Evolutionary conservation across 495 filamentous ascomycete genomes (phyloP).

Genomic region (Penicillium coffeae): DNA sequence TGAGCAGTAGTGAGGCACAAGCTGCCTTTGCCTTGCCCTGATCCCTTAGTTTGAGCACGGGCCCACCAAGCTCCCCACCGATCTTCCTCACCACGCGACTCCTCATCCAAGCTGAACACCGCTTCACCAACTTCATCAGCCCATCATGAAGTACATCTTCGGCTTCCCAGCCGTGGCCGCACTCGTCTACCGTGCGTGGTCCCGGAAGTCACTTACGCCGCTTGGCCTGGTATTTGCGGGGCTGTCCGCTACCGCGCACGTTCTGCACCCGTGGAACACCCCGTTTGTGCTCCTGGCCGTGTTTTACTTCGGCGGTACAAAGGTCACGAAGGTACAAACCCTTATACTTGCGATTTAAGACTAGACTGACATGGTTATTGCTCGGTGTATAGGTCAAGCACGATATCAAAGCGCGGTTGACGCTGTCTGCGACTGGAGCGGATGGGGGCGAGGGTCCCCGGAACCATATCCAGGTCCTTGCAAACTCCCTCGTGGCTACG

Average conservation of each 20-base stretch:
- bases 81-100: not conserved
- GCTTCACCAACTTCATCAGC: not conserved
- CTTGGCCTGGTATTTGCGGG: constrained; percentile 63
- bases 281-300: constrained; percentile 76
- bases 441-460: constrained; percentile 75
- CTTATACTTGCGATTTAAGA: too few relatives aligned
- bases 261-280: constrained; percentile 85
- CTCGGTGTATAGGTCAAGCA: constrained; percentile 64
- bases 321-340: constrained; percentile 76
- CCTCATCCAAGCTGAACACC: constrained; percentile 1
- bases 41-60: too few relatives aligned
- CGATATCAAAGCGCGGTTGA: constrained; percentile 75
- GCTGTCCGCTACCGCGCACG: constrained; percentile 73
- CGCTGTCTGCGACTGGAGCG: constrained; percentile 66
- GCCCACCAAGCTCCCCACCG: too few relatives aligned
- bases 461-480: constrained; percentile 84
- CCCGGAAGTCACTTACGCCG: constrained; percentile 72
- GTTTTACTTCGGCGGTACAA: constrained; percentile 83
- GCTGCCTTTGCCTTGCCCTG: too few relatives aligned
- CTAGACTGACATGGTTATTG: constrained; percentile 5
- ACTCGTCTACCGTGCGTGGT: constrained; percentile 66
- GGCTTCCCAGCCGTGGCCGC: constrained; percentile 60
- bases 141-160: constrained; percentile 68
- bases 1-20: too few relatives aligned
- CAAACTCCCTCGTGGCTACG: constrained; percentile 78